A percentile compares a stretch with the other conserved stretches of the same genome.
These are phyloP conservation scores for Erodium texanum DNA, from an alignment of 441 rosid species.

Conservation along the genomic window DNA sequence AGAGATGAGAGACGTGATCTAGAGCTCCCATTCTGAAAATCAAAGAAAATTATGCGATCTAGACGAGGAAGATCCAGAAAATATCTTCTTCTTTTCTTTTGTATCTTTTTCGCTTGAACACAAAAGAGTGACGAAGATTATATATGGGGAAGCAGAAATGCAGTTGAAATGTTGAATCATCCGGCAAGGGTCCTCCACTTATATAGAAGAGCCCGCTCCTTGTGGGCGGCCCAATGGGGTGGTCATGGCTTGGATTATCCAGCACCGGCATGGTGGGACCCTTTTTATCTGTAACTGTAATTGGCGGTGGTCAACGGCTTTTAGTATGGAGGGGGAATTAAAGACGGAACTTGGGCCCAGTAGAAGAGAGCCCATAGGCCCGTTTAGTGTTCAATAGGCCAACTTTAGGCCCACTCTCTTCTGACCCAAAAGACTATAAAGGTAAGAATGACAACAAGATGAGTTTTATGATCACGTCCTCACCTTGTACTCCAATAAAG, in stretches of 20 bases:
- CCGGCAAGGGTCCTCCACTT: too few relatives aligned
- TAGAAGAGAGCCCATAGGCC: not conserved
- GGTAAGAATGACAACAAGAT: too few relatives aligned
- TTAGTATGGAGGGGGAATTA: not conserved
- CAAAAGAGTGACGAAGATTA: not conserved
- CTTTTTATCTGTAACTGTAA: not conserved
- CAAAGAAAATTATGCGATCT: not conserved
- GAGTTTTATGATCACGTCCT: too few relatives aligned
- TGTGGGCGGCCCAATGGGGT: too few relatives aligned
- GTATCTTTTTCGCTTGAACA: too few relatives aligned
- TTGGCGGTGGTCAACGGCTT: not conserved
- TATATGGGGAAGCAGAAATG: too few relatives aligned
- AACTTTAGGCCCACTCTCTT: not conserved
- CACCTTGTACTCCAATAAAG: too few relatives aligned
- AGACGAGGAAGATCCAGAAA: not conserved
- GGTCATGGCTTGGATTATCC: not conserved
- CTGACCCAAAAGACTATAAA: too few relatives aligned
- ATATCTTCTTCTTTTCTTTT: too few relatives aligned
- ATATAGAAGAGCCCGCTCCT: too few relatives aligned
- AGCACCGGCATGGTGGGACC: not conserved
- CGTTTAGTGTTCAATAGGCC: not conserved
- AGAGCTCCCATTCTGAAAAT: constrained; percentile 59
- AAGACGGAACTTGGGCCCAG: not conserved
- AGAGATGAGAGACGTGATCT: constrained; percentile 67
- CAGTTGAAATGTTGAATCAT: too few relatives aligned